Evolutionary conservation across 2,329 filamentous ascomycete genomes (phyloP), one percentile per base, ranked within the genome.

Genomic region (Aspergillus sp.): DNA sequence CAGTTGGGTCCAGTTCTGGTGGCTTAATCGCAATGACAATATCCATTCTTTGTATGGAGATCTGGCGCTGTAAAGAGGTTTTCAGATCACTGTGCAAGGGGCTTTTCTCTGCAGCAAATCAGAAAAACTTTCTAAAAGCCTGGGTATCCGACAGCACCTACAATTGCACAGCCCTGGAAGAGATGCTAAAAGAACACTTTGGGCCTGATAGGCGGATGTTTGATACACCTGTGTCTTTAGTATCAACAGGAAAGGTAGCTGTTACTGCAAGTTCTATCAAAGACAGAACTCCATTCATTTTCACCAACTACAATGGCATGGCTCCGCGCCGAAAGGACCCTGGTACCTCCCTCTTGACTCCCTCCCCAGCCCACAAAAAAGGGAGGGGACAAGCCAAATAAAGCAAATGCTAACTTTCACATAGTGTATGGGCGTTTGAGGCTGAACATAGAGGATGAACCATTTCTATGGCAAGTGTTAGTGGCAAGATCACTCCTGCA

Each of bases 401-500:
- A 43, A 43, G 22, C 25, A 35, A 32, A 27, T 27, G 33, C 43
- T 50, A 30, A 46, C 41, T 41, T 46, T 39, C 22, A 10, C 27
- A n/a, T 44, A 50, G 49, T 30, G 19, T 50, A 50, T 30, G 39
- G 46, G 12, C 25, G 49, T 22, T 43, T 51, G 23, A 30, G 44
- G 10, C 44, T 33, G 5, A 35, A 44, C 27, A 33, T 25, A 23
- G 33, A 33, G n/a, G 37, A 33, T 43, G 45, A 51, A 23, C 49
- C 49, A 22, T 45, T 48, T 42, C 17, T 51, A 5, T 51, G 45
- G 49, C 45, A 51, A 38, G 46, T 47, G 49, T 51, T 38, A 43
- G 49, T 51, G 17, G 7, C 27, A 32, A 38, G 23, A 15, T 39
- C 33, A 37, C 22, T 7, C 15, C 35, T 4, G 9, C 27, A 23